Evolutionary conservation across 1,139 yeast genomes (phyloP), one percentile per base, ranked within the genome.

Genomic region (Lodderomyces orthopsilosis): DNA sequence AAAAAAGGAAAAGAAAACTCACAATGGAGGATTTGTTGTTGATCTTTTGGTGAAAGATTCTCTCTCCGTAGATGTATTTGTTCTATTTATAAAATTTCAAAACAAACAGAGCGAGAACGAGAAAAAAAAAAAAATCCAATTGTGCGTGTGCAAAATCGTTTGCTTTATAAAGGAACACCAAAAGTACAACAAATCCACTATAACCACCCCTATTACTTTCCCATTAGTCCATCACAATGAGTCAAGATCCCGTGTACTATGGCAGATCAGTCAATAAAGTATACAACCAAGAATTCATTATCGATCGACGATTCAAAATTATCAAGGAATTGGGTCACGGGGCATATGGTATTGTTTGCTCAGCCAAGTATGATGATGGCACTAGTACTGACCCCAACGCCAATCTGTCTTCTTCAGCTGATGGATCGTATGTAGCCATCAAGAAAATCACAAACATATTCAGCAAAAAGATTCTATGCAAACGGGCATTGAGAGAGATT

Each of bases 261-360:
- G 75, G 75, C 12, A 59, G 75, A 42, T 51, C 65, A 2, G 72
- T 71, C 40, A 68, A 69, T 51, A 66, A 82, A 59, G 96, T 91
- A 38, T 89, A 81, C 65, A 85, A 86, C 60, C 97, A 90, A 65
- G 95, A 88, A 56, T 91, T 91, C 61, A 80, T 89, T 40, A 89
- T 91, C 46, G 96, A 90, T 63, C 80, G 80, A 53, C 71, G 95
- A 46, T 88, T 90, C 64, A 85, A 87, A 59, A 76, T 93, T 52
- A 86, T 88, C 48, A 88, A 90, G 57, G 96, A 90, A 56, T 75
- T 93, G 40, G 98, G 98, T 22, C 96, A 91, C 56, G 98, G 98
- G 3, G 97, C 98, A 1, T 93, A 93, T 59, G 98, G 98, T 26
- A 82, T 91, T 6, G 98, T 93, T 5, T 93, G 96, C 58, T 86